These are phyloP conservation scores for Trichocomaceae sp. DNA, from an alignment of 2,329 filamentous ascomycete genomes.

Conservation along the genomic window DNA sequence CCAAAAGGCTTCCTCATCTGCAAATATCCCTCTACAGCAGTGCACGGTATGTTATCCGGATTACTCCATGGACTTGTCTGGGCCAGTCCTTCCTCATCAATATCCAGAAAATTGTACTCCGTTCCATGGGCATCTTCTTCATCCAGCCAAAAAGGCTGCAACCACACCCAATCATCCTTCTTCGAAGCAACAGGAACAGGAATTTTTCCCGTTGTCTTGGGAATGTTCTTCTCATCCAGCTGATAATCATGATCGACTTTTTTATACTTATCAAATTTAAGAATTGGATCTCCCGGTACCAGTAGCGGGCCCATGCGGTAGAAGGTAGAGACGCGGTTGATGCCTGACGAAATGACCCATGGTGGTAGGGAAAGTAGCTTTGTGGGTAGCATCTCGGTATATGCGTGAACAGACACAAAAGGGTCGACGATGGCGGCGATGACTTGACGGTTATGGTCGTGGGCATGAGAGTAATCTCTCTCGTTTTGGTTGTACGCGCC, in stretches of 20 bases:
- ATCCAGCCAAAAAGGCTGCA: not conserved
- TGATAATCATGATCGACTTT: not conserved
- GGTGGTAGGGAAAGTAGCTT: not conserved
- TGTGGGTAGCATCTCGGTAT: not conserved
- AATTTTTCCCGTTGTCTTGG: not conserved
- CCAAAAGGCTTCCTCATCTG: conserved; percentile 4
- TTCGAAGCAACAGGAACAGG: not conserved
- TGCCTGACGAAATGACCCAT: not conserved
- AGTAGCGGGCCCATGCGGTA: not conserved
- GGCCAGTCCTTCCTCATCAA: not conserved
- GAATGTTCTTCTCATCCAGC: not conserved
- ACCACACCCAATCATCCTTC: not conserved
- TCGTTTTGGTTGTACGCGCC: not conserved
- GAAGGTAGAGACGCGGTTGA: not conserved
- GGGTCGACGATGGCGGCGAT: not conserved
- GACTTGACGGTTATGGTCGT: not conserved
- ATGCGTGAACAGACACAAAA: not conserved
- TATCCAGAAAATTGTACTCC: not conserved
- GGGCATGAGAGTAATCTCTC: not conserved
- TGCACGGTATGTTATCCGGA: not conserved
- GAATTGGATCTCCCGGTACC: not conserved
- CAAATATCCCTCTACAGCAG: not conserved
- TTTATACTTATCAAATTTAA: not conserved
- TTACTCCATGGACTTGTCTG: not conserved
- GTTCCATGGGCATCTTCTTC: not conserved